Base-by-base conservation (phyloP, 805 yeast genomes). In the Monosporozyma yasuniensis region DNA sequence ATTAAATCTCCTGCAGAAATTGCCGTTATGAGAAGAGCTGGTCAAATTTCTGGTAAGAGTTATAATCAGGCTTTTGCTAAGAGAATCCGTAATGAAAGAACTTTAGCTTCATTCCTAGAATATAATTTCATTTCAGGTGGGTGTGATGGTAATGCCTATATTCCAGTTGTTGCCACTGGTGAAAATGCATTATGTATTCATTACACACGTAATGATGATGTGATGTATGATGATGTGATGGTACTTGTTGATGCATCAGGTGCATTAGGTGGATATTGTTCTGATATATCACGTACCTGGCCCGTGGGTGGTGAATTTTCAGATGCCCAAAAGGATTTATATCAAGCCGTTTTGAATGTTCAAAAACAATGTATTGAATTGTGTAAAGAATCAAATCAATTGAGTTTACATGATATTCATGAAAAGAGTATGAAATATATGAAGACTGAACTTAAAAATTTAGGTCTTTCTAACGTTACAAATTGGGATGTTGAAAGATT, bases 251-350 rank as follows among this genome's bases (percentile, higher is more conserved):
- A 93, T 67, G 98, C 98, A 3, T 95, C 95, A 1, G 99, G 98
- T 4, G 77, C 85, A 46, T 65, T 84, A 42, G 99, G 98, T 39
- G 97, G 97, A 1, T 93, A 93, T 66, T 83, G 96, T 61, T 83
- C 97, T 1, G 99, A 93, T 67, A 93, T 93, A 44, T 90, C 98
- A 2, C 76, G 99, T 55, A 84, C 97, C 0, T 93, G 98, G 97
- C 99, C 99, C 4, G 83, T 81, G 45, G 76, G 77, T 37, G 87
- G 95, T 2, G 71, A 68, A 46, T 93, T 93, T 64, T 68, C 85
- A 2, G 78, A 72, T 9, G 80, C 96, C 2, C 99, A 93, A 66
- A 76, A 75, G 47, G 98, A 91, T 52, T 68, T 93, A 19, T 93
- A 93, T 63, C 84, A 87, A 58, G 96, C 91, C 2, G 96, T 93